phyloP scores from a whole-genome alignment of 2,329 filamentous ascomycete species.

The Penicillium crustosum region DNA sequence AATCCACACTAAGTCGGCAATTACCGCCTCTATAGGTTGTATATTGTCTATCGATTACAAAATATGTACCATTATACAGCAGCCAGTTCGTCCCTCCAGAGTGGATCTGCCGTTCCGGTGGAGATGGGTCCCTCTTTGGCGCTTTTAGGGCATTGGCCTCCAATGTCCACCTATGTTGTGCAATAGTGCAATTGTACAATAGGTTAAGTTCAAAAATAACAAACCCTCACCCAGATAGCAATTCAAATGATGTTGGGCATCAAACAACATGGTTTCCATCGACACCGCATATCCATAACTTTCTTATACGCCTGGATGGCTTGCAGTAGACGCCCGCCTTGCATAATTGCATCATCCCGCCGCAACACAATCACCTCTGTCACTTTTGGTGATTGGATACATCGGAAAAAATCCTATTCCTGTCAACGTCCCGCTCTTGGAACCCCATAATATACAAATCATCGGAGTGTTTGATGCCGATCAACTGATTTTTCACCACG shows the following conservation, averaged over 20 bases:
- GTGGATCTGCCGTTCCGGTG: conserved; percentile 17
- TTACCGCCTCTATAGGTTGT: not conserved
- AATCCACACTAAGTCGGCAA: not conserved
- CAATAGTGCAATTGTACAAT: not conserved
- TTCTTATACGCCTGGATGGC: conserved; percentile 14
- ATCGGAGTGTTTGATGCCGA: not conserved
- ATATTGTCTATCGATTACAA: not conserved
- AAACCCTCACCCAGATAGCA: not conserved
- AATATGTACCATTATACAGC: not conserved
- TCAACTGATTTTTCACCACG: not conserved
- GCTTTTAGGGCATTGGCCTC: conserved; percentile 13
- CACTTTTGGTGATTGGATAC: conserved; percentile 13
- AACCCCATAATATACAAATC: not conserved
- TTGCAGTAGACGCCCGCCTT: conserved; percentile 21
- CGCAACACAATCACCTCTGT: not conserved
- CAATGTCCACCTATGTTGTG: conserved; percentile 9
- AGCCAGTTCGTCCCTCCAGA: conserved; percentile 14
- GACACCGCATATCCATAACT: conserved; percentile 8
- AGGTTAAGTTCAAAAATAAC: not conserved
- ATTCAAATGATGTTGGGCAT: conserved; percentile 10
- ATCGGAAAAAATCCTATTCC: conserved; percentile 7
- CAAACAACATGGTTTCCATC: conserved; percentile 3
- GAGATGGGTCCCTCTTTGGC: conserved; percentile 13
- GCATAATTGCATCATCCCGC: conserved; percentile 26
- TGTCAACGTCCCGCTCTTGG: not conserved